Conservation (phyloP, 2,329 filamentous ascomycete genomes). For the Penicillium polonicum region DNA sequence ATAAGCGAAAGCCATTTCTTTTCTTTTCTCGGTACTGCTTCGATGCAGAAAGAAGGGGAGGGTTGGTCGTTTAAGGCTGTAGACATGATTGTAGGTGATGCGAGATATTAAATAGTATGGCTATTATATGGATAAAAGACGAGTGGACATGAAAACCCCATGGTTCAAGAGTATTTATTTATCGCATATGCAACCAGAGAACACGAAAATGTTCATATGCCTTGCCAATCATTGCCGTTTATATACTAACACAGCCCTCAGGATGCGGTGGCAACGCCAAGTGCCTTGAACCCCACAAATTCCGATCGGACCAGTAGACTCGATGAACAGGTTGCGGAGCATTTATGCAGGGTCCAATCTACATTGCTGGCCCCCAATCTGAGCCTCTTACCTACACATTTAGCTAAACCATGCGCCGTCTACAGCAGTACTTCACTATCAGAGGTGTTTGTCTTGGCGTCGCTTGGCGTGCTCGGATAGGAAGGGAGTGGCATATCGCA, state of each 20-base stretch:
- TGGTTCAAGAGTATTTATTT: not conserved
- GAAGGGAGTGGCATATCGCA: not conserved
- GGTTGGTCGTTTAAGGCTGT: not conserved
- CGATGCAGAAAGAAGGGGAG: conserved; percentile 10
- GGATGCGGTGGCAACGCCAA: conserved; percentile 2
- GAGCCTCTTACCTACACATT: not conserved
- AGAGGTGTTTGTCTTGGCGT: not conserved
- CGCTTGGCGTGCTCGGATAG: not conserved
- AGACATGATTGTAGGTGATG: not conserved
- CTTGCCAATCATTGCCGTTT: conserved; percentile 4
- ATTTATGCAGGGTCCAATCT: not conserved
- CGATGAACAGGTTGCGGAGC: not conserved
- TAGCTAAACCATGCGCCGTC: not conserved
- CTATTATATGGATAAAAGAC: not conserved
- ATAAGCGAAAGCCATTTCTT: conserved; percentile 17
- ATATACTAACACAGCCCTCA: conserved; percentile 2
- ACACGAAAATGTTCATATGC: not conserved
- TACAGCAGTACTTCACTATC: not conserved
- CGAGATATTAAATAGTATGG: not conserved
- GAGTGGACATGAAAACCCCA: not conserved
- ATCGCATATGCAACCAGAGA: not conserved
- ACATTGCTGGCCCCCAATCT: not conserved
- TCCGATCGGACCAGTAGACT: not conserved
- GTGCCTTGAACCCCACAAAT: conserved; percentile 1
- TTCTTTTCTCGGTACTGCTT: conserved; percentile 13